Evolutionary conservation across 441 rosid species (phyloP), one percentile per base, ranked within the genome.

Genomic region (Adansonia rubrostipa): DNA sequence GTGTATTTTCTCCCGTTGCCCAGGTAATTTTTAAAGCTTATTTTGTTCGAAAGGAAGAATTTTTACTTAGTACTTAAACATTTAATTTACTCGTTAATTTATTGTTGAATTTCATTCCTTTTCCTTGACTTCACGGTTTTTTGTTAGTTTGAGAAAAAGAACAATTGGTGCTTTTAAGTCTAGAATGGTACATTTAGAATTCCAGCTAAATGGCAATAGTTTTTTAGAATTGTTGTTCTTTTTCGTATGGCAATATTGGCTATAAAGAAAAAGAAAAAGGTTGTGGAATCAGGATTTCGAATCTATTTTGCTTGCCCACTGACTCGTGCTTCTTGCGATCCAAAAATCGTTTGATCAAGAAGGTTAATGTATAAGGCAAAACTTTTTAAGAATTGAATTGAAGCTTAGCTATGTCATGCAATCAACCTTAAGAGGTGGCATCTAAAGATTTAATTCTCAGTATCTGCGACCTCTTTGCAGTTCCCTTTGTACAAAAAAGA

Each of bases 1-100:
- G 95, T 19, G 85, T 88, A 78, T 80, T 92, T 82, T 88, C 92
- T 65, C 92, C 95, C 33, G 81, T 76, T 48, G 78, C 82, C 77
- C 92, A 86, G 90, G 97, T 92, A 57, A 71, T 73, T 63, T 50
- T 53, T 22, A 7, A 53, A 20, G 42, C 3, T 11, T 48, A 5
- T 70, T 80, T 84, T 79, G 40, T 81, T 80, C 78, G 79, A 81
- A 81, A 68, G 70, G 53, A 33, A 28, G 20, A 13, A 72, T 22
- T 60, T 74, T 78, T 76, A 10, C 4, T 45, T 19, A 3, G 3
- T 9, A 40, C 11, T 24, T 61, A 51, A 64, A 15, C 1, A 6
- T 64, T 36, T 64, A 64, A 36, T 66, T 68, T 13, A 48, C 72
- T 28, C 74, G 63, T 20, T 60, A 76, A 62, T 79, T 79, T 19